A percentile compares a stretch with the other conserved stretches of the same genome.
These are phyloP conservation scores for Kwoniella sp. DNA, from an alignment of 768 basidiomycete genomes.

Conservation along the genomic window DNA sequence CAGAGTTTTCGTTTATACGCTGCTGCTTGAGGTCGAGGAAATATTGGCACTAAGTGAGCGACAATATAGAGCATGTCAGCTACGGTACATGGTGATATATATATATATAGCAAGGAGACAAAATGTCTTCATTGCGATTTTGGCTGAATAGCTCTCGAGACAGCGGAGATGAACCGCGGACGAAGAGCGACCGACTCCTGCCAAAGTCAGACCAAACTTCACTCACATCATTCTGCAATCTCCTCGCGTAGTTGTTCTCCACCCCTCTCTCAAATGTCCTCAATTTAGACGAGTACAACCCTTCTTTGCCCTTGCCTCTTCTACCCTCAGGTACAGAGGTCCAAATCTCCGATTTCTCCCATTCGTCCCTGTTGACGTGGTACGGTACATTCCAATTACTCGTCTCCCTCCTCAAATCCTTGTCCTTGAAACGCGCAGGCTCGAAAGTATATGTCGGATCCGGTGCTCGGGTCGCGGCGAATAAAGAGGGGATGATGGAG, in stretches of 20 bases:
- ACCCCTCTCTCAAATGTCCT: constrained; percentile 74
- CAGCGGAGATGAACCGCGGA: too few relatives aligned
- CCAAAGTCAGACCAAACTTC: neutral
- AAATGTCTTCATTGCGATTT: too few relatives aligned
- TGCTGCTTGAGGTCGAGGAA: constrained; percentile 70
- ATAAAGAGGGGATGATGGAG: constrained; percentile 75
- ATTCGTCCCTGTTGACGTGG: constrained; percentile 78
- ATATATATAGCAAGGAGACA: too few relatives aligned
- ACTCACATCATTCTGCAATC: constrained; percentile 63
- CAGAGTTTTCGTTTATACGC: constrained; percentile 73
- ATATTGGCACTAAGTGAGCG: constrained; percentile 64
- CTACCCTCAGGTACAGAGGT: constrained; percentile 56
- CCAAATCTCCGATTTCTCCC: constrained; percentile 73
- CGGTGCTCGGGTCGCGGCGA: constrained; percentile 68
- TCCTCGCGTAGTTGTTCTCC: constrained; percentile 73
- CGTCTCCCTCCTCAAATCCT: constrained; percentile 67
- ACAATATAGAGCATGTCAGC: neutral
- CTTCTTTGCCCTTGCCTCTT: constrained; percentile 45
- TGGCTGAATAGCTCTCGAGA: too few relatives aligned
- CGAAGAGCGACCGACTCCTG: neutral
- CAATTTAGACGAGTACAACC: constrained; percentile 53
- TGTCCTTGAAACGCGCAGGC: constrained; percentile 60
- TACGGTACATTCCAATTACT: constrained; percentile 72
- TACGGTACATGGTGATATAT: too few relatives aligned
- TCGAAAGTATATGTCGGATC: constrained; percentile 80